These are phyloP conservation scores for Cladosporium halotolerans DNA, from an alignment of 2,329 filamentous ascomycete genomes.

Conservation along the genomic window DNA sequence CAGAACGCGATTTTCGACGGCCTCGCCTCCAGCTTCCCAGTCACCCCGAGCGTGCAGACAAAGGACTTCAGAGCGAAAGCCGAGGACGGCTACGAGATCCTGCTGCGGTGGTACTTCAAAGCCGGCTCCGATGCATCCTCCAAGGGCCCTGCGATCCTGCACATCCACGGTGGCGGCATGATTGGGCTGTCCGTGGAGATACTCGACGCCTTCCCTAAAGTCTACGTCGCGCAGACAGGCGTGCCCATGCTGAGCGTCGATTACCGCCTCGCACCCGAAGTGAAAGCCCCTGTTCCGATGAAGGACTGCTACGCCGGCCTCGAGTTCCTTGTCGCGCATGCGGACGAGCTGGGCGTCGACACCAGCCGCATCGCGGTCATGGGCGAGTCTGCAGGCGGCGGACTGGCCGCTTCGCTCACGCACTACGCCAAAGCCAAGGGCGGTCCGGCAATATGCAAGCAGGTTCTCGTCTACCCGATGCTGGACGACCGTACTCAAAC, in stretches of 20 bases:
- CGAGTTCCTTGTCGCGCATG: conserved; percentile 34
- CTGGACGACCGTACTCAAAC: conserved; percentile 38
- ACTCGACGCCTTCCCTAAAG: conserved; percentile 22
- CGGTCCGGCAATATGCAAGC: conserved; percentile 30
- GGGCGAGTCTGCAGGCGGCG: conserved; percentile 41
- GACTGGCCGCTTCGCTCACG: conserved; percentile 35
- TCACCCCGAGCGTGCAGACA: conserved; percentile 12
- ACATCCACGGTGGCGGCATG: conserved; percentile 40
- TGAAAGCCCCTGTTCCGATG: conserved; percentile 28
- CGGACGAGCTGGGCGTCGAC: conserved; percentile 38
- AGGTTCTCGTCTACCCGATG: conserved; percentile 45
- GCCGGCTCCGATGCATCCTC: conserved; percentile 6
- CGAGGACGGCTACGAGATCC: conserved; percentile 18
- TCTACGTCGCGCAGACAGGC: conserved; percentile 23
- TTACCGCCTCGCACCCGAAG: conserved; percentile 28
- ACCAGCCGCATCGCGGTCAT: conserved; percentile 35
- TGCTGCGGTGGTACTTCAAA: conserved; percentile 18
- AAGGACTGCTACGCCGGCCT: conserved; percentile 39
- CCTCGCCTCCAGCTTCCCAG: conserved; percentile 8
- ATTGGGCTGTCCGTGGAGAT: conserved; percentile 28
- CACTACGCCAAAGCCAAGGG: conserved; percentile 30
- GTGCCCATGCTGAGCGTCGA: conserved; percentile 29
- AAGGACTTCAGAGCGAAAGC: conserved; percentile 15
- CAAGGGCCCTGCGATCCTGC: conserved; percentile 25
- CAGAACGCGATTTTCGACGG: conserved; percentile 10